These are phyloP conservation scores for Tuber aestivum DNA, from an alignment of 495 filamentous ascomycete species.

Conservation along the genomic window DNA sequence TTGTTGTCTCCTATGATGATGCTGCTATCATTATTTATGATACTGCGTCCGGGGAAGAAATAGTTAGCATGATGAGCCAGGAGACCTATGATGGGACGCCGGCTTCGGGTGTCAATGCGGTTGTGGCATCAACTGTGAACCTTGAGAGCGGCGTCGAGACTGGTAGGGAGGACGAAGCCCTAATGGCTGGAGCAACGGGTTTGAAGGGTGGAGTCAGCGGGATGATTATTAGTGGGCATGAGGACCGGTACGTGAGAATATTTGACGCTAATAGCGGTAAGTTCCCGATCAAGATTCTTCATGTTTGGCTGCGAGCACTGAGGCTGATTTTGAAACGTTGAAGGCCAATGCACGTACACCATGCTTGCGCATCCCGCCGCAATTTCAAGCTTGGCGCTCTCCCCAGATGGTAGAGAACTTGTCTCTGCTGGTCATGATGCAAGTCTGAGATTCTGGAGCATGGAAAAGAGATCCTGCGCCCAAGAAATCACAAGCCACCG, in stretches of 20 bases:
- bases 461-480: slow-evolving; percentile 86
- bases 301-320: neutral
- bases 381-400: slow-evolving; percentile 82
- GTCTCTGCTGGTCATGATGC: slow-evolving; percentile 96
- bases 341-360: slow-evolving; percentile 97
- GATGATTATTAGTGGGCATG: slow-evolving; percentile 87
- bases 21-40: slow-evolving; percentile 86
- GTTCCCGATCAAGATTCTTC: slow-evolving; percentile 43
- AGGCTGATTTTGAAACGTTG: neutral
- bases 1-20: slow-evolving; percentile 88
- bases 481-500: slow-evolving; percentile 90
- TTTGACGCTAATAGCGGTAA: slow-evolving; percentile 97
- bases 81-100: slow-evolving; percentile 89
- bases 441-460: slow-evolving; percentile 90
- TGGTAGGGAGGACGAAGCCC: slow-evolving; percentile 60
- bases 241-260: slow-evolving; percentile 90
- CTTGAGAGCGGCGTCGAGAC: slow-evolving; percentile 55
- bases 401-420: slow-evolving; percentile 85
- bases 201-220: slow-evolving; percentile 79
- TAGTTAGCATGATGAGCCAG: slow-evolving; percentile 80
- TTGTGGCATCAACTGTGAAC: slow-evolving; percentile 80
- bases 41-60: slow-evolving; percentile 82
- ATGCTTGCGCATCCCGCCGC: slow-evolving; percentile 94
- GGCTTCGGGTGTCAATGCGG: slow-evolving; percentile 75
- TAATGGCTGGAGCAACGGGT: slow-evolving; percentile 74